Percentiles rank a stretch among this genome's conserved stretches.
phyloP scores from a whole-genome alignment of 768 basidiomycete genomes.

The Tremella yokohamensis region DNA sequence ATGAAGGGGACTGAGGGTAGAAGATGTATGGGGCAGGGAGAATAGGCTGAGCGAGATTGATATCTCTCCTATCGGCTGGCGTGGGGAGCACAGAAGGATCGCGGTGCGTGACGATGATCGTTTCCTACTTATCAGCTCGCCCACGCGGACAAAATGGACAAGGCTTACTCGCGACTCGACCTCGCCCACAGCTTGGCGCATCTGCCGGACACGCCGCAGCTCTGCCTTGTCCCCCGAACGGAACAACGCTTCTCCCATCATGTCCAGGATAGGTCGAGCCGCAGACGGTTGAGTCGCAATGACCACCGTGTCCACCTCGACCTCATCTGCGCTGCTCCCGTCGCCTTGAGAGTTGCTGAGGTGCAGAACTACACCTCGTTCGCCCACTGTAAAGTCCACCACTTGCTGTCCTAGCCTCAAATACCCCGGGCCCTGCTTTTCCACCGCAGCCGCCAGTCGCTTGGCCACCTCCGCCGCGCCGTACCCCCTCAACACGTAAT shows the following conservation, averaged over 20 bases:
- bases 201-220: constrained; percentile 12
- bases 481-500: constrained; percentile 67
- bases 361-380: not conserved
- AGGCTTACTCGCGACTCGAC: constrained; percentile 51
- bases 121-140: constrained; percentile 37
- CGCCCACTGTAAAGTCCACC: constrained; percentile 15
- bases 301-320: constrained; percentile 62
- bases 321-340: constrained; percentile 11
- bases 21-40: constrained; percentile 10
- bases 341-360: not conserved
- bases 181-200: constrained; percentile 53
- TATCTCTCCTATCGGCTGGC: constrained; percentile 59
- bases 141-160: too few species aligned
- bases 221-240: constrained; percentile 7
- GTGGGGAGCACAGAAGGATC: constrained; percentile 62
- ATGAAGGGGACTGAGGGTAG: constrained; percentile 28
- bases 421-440: constrained; percentile 27
- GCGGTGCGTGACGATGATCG: constrained; percentile 69
- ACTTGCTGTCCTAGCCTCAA: constrained; percentile 26
- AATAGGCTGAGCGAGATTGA: constrained; percentile 60
- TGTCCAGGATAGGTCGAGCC: constrained; percentile 58
- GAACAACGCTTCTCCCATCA: constrained; percentile 22
- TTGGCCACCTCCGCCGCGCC: constrained; percentile 28
- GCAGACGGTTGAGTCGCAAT: constrained; percentile 72
- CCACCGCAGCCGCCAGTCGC: constrained; percentile 14